These are phyloP conservation scores for Synchytrium microbalum DNA, from an alignment of 371 early-diverging fungal species.

Conservation along the genomic window DNA sequence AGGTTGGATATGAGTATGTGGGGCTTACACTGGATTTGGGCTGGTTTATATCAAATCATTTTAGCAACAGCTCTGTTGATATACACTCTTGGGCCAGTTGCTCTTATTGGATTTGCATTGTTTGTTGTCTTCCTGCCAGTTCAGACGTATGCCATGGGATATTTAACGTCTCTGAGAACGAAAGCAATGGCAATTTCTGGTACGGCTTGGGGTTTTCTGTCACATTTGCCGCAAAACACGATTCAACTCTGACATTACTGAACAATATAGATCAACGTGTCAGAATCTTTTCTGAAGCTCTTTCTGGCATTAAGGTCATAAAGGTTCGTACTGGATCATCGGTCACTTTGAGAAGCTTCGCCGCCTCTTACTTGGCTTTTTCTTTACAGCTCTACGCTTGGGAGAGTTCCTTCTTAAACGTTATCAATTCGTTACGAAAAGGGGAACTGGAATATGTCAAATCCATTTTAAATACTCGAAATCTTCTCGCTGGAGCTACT, in stretches of 20 bases:
- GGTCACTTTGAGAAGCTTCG: too few relatives aligned
- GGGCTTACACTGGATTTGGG: neutral
- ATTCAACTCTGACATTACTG: too few relatives aligned
- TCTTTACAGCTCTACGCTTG: slow-evolving; percentile 62
- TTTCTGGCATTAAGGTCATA: neutral
- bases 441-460: slow-evolving; percentile 46
- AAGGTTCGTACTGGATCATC: too few relatives aligned
- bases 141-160: neutral
- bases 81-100: neutral
- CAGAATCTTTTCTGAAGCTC: neutral
- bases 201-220: too few relatives aligned
- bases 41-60: neutral
- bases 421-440: slow-evolving; percentile 32
- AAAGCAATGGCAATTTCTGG: neutral
- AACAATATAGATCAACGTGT: neutral
- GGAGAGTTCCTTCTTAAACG: slow-evolving; percentile 42
- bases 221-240: too few relatives aligned
- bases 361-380: too few relatives aligned
- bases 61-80: neutral
- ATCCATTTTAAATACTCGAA: slow-evolving; percentile 39
- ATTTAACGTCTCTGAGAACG: neutral
- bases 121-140: neutral
- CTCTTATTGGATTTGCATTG: neutral
- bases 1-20: too few relatives aligned
- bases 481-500: slow-evolving; percentile 9